A percentile compares a stretch with the other conserved stretches of the same genome.
These are phyloP conservation scores for Phaeotremella fagi DNA, from an alignment of 768 basidiomycete species.

Conservation along the genomic window DNA sequence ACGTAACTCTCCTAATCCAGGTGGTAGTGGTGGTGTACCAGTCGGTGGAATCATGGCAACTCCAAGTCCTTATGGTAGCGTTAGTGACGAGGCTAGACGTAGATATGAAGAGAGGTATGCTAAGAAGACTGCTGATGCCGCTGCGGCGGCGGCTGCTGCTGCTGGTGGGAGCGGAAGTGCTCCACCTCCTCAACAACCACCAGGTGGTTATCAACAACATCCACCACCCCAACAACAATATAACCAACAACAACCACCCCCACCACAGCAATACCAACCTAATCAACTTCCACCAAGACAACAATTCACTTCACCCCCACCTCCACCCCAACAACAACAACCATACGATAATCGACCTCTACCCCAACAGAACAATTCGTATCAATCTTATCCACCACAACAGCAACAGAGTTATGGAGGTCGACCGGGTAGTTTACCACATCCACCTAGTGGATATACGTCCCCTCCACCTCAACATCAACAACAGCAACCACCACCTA, in stretches of 20 bases:
- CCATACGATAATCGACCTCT: constrained; percentile 4
- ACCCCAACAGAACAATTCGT: not conserved
- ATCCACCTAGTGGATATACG: constrained; percentile 11
- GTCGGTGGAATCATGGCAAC: constrained; percentile 17
- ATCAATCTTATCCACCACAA: constrained; percentile 5
- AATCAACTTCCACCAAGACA: not conserved
- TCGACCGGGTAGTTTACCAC: not conserved
- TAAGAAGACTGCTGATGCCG: constrained; percentile 35
- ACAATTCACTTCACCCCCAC: constrained; percentile 6
- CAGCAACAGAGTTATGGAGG: constrained; percentile 4
- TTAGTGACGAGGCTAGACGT: constrained; percentile 40
- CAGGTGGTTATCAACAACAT: constrained; percentile 4
- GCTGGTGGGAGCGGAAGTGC: constrained; percentile 8
- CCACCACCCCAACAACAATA: not conserved
- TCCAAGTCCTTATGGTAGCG: constrained; percentile 37
- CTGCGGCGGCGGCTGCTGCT: constrained; percentile 18
- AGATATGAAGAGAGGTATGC: constrained; percentile 44
- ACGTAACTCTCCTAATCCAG: constrained; percentile 7
- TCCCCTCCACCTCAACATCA: constrained; percentile 18
- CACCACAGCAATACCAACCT: constrained; percentile 17
- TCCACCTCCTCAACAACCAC: constrained; percentile 7
- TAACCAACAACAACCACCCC: constrained; percentile 6
- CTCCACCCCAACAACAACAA: constrained; percentile 15
- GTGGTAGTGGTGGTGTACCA: too few relatives aligned
- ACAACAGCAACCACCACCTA: constrained; percentile 6